phyloP scores from a whole-genome alignment of 192 early-diverging fungal genomes.

The Gryganskiella cystojenkinii region DNA sequence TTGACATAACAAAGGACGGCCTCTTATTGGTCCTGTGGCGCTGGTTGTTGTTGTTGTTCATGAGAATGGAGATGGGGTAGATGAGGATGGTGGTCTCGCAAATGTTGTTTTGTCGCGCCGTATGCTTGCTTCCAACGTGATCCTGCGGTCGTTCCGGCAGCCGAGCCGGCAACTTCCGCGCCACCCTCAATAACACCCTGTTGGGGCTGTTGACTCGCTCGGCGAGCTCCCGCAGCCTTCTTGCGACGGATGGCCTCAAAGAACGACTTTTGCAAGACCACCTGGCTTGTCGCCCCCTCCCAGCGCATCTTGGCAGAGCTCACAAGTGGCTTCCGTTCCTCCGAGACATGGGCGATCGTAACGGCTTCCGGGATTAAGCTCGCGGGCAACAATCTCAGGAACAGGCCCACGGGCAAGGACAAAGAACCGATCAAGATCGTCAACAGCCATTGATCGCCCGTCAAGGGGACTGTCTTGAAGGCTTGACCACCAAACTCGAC shows the following conservation, averaged over 20 bases:
- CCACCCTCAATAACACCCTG: background rate
- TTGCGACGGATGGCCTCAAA: constrained; percentile 35
- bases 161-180: too few species aligned
- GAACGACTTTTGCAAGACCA: constrained; percentile 25
- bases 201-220: too few species aligned
- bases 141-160: background rate
- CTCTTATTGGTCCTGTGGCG: too few species aligned
- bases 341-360: constrained; percentile 10
- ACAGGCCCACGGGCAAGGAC: constrained; percentile 86
- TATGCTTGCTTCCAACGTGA: background rate
- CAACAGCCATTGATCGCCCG: constrained; percentile 77
- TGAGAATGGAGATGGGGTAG: too few species aligned
- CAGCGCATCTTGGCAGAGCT: constrained; percentile 30
- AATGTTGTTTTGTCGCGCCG: too few species aligned
- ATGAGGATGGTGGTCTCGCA: too few species aligned
- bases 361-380: constrained; percentile 45
- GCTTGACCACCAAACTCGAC: constrained; percentile 88
- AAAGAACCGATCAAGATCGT: constrained; percentile 83
- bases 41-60: too few species aligned
- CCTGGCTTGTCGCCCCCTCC: constrained; percentile 23
- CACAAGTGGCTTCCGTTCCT: constrained; percentile 39
- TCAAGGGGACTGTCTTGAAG: constrained; percentile 83
- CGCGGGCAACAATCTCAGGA: constrained; percentile 86
- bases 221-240: background rate
- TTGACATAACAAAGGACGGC: too few species aligned